Evolutionary conservation across 352 stramenopile genomes (phyloP).

Genomic region (Blastocystis sp.): DNA sequence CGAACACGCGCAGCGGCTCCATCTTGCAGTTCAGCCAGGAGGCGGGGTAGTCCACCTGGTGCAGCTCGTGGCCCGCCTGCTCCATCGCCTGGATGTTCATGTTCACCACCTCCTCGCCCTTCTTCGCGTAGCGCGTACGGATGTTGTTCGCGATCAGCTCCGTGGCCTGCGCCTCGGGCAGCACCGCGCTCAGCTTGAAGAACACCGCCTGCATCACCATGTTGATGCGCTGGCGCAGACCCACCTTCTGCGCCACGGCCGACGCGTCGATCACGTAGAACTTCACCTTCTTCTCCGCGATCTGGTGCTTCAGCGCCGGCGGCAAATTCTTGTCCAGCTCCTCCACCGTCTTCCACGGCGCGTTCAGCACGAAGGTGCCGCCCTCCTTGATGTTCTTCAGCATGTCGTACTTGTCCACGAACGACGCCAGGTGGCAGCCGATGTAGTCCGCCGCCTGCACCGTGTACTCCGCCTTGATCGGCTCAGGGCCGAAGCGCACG

Average conservation of each 20-base stretch:
- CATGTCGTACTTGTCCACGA: constrained; percentile 76
- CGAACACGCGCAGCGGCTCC: constrained; percentile 71
- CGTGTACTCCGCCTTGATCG: constrained; percentile 69
- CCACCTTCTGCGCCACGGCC: constrained; percentile 73
- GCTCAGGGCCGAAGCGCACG: constrained; percentile 66
- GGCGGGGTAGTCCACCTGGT: not conserved
- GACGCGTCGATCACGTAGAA: constrained; percentile 51
- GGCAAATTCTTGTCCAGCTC: constrained; percentile 72
- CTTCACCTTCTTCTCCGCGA: constrained; percentile 71
- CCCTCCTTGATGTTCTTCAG: constrained; percentile 72
- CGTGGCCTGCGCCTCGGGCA: constrained; percentile 56
- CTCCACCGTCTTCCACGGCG: constrained; percentile 70
- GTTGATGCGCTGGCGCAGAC: constrained; percentile 75
- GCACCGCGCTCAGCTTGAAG: constrained; percentile 6
- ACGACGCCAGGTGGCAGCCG: constrained; percentile 75
- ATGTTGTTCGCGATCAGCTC: constrained; percentile 19
- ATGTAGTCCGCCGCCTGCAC: constrained; percentile 73
- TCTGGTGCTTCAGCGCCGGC: constrained; percentile 72
- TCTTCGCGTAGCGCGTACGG: constrained; percentile 1
- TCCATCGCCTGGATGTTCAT: constrained; percentile 56
- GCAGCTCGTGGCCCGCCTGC: constrained; percentile 16
- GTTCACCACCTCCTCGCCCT: constrained; percentile 17
- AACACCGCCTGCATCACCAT: constrained; percentile 73
- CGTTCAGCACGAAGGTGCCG: constrained; percentile 59
- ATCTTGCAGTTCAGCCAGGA: constrained; percentile 66